phyloP scores from a whole-genome alignment of 441 rosid species.

The Gossypium laxum region DNA sequence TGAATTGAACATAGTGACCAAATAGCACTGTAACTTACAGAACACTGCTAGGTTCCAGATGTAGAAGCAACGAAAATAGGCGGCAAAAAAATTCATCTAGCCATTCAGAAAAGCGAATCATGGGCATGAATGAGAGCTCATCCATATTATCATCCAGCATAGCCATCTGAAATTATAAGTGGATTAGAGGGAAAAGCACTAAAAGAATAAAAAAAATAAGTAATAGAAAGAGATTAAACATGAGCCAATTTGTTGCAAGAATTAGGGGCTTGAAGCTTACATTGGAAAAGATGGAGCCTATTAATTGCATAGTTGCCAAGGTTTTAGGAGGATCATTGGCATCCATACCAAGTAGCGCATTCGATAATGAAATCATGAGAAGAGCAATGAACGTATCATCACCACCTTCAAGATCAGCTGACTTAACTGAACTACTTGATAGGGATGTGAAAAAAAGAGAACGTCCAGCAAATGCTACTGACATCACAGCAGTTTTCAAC shows the following conservation, averaged over 20 bases:
- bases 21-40: constrained; percentile 47
- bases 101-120: constrained; percentile 88
- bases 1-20: neutral
- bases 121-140: constrained; percentile 60
- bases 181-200: neutral
- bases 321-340: constrained; percentile 99
- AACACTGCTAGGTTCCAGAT: constrained; percentile 86
- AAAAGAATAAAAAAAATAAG: neutral
- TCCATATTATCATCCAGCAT: constrained; percentile 62
- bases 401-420: constrained; percentile 46
- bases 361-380: constrained; percentile 72
- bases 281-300: constrained; percentile 97
- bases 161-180: constrained; percentile 54
- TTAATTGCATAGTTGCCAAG: constrained; percentile 91
- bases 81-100: constrained; percentile 93
- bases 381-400: constrained; percentile 50
- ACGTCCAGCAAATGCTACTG: constrained; percentile 96
- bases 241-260: constrained; percentile 7
- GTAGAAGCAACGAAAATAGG: constrained; percentile 75
- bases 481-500: constrained; percentile 90
- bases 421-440: constrained; percentile 39
- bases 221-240: constrained; percentile 1
- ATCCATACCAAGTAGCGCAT: constrained; percentile 98
- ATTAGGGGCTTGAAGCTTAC: constrained; percentile 37
- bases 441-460: constrained; percentile 69